Percentiles rank a stretch among this genome's conserved stretches.
Conservation (phyloP, 163 green algal genomes). For the Volvox carteri region DNA sequence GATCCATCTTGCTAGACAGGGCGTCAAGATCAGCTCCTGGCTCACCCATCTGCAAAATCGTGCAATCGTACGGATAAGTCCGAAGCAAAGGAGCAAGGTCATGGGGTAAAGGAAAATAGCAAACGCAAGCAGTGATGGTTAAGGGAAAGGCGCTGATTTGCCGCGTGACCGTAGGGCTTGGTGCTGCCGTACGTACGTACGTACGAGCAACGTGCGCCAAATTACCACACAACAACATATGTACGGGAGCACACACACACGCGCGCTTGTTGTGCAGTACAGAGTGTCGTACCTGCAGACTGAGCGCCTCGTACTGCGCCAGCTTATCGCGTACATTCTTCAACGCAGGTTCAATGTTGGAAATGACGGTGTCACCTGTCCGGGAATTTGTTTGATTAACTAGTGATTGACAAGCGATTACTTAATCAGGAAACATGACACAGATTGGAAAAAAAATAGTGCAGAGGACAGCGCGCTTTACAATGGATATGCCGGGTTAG, state of each 20-base stretch:
- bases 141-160: no score
- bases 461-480: no score
- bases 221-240: no score
- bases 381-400: neutral
- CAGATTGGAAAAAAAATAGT: no score
- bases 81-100: neutral
- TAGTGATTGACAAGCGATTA: no score
- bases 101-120: neutral
- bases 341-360: constrained; percentile 79
- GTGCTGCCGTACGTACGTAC: no score
- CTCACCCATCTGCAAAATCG: constrained; percentile 73
- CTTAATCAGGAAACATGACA: no score
- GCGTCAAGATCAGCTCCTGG: constrained; percentile 82
- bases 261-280: neutral
- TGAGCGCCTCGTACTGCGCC: constrained; percentile 78
- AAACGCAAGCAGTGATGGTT: no score
- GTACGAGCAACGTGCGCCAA: no score
- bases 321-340: constrained; percentile 63
- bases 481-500: no score
- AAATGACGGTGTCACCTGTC: constrained; percentile 73
- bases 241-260: no score
- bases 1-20: constrained; percentile 83
- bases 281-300: constrained; percentile 70
- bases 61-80: neutral
- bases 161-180: no score